A percentile compares a stretch with the other conserved stretches of the same genome.
Evolutionary conservation across 2,329 filamentous ascomycete species (phyloP).

Genomic region (Thielaviopsis populi): DNA sequence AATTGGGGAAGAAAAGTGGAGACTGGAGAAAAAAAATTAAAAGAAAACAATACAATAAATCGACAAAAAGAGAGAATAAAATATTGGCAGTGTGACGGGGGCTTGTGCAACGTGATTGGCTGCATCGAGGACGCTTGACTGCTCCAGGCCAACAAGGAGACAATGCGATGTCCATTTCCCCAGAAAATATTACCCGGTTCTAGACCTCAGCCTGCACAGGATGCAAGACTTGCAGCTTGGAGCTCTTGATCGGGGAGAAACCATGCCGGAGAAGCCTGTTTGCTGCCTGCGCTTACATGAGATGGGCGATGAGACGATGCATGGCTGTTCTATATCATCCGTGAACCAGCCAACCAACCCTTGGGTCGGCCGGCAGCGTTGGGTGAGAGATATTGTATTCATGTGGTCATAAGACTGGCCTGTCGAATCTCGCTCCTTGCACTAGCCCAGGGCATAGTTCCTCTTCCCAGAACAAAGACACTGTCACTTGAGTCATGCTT

Average conservation of each 20-base stretch:
- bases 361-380: background rate
- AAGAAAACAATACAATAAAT: background rate
- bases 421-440: background rate
- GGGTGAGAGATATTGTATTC: background rate
- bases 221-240: background rate
- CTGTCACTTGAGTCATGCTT: background rate
- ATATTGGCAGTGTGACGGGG: background rate
- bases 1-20: background rate
- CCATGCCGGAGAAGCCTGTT: no score
- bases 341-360: no score
- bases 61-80: background rate
- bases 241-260: no score
- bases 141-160: background rate
- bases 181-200: background rate
- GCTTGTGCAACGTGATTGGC: background rate
- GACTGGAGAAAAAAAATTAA: background rate
- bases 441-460: no score
- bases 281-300: no score
- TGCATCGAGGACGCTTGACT: background rate
- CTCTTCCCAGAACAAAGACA: no score
- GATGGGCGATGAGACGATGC: no score
- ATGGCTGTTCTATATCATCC: no score
- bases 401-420: background rate
- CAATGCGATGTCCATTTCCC: background rate
- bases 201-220: background rate